Conservation (phyloP, 1,284 basidiomycete species). For the Stygiomarasmius scandens region DNA sequence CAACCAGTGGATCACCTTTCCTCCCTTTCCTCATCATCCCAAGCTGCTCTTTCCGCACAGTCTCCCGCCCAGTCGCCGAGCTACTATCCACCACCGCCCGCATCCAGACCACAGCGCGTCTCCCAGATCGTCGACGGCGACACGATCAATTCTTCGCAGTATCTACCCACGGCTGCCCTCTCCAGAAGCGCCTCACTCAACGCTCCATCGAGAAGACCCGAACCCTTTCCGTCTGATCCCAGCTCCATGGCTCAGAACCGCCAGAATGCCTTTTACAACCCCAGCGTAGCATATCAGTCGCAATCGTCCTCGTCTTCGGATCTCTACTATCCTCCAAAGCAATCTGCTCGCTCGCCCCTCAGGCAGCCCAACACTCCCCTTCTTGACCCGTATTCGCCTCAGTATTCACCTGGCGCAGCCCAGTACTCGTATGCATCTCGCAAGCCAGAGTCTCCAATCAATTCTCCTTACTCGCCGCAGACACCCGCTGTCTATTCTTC, state of each 20-base stretch:
- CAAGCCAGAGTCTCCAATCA: slow-evolving; percentile 56
- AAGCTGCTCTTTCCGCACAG: slow-evolving; percentile 9
- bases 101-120: slow-evolving; percentile 61
- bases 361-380: slow-evolving; percentile 51
- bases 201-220: slow-evolving; percentile 60
- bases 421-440: slow-evolving; percentile 56
- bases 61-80: slow-evolving; percentile 2
- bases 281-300: slow-evolving; percentile 58
- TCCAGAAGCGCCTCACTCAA: slow-evolving; percentile 69
- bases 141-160: slow-evolving; percentile 50
- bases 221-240: slow-evolving; percentile 41
- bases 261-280: slow-evolving; percentile 60
- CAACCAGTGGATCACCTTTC: slow-evolving; percentile 10
- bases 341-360: slow-evolving; percentile 63
- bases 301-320: slow-evolving; percentile 39
- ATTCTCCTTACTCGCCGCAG: slow-evolving; percentile 57
- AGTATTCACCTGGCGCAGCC: slow-evolving; percentile 53
- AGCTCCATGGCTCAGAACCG: slow-evolving; percentile 47
- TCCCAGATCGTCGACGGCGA: slow-evolving; percentile 68
- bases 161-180: slow-evolving; percentile 55
- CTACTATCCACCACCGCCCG: slow-evolving; percentile 29
- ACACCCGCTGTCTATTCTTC: slow-evolving; percentile 36
- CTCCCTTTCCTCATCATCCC: slow-evolving; percentile 9
- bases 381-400: slow-evolving; percentile 67
- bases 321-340: slow-evolving; percentile 59